phyloP scores from a whole-genome alignment of 805 yeast genomes.

The Candida manassasensis region DNA sequence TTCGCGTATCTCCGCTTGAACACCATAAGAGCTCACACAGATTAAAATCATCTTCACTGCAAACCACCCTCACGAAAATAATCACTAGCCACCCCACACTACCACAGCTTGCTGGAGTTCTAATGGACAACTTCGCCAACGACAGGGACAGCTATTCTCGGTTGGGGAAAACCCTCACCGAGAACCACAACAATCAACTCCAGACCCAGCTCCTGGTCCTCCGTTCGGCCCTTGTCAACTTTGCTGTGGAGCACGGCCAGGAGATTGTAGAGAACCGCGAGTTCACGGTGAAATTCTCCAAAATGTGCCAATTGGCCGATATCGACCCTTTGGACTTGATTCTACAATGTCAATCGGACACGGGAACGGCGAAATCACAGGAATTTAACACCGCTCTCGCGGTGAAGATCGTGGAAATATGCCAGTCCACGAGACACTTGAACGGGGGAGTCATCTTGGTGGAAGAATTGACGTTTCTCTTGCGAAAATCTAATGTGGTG shows the following conservation, averaged over 20 bases:
- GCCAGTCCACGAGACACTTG: constrained; percentile 60
- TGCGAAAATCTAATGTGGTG: constrained; percentile 21
- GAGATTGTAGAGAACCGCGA: constrained; percentile 62
- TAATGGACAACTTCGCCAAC: neutral
- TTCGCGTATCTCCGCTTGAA: no score
- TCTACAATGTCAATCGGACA: constrained; percentile 25
- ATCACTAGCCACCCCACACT: no score
- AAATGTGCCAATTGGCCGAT: constrained; percentile 75
- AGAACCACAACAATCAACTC: constrained; percentile 56
- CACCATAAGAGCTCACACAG: no score
- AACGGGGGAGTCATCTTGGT: constrained; percentile 82
- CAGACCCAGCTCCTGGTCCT: constrained; percentile 71
- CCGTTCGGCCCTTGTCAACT: constrained; percentile 69
- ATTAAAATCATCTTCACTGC: no score
- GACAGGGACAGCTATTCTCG: constrained; percentile 37
- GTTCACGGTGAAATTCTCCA: constrained; percentile 66
- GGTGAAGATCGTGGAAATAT: constrained; percentile 70
- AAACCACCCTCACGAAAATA: no score
- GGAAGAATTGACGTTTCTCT: constrained; percentile 31
- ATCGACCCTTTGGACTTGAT: constrained; percentile 65
- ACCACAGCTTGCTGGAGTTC: no score
- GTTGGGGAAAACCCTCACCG: constrained; percentile 47
- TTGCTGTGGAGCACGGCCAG: constrained; percentile 65
- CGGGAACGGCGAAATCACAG: constrained; percentile 28
- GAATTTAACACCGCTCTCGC: constrained; percentile 65